phyloP scores from a whole-genome alignment of 306 rosid species.

The Medicago ruthenica region DNA sequence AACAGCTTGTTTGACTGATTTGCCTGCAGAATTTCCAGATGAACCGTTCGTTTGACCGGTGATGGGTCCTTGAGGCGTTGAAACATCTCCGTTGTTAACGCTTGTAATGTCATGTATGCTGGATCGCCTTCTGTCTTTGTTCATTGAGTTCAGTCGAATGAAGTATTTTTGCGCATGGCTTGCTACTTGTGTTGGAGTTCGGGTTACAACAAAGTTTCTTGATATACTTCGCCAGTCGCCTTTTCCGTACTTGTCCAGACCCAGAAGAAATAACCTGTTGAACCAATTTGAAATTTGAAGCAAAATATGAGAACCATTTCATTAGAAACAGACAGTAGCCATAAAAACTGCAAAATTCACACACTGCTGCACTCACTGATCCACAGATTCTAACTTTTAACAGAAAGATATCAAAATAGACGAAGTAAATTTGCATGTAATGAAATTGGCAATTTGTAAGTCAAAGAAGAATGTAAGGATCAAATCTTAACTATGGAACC shows the following conservation, averaged over 20 bases:
- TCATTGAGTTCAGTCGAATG: slow-evolving; percentile 95
- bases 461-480: no score
- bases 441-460: no score
- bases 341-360: not conserved
- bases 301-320: not conserved
- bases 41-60: slow-evolving; percentile 84
- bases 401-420: no score
- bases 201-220: slow-evolving; percentile 88
- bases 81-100: slow-evolving; percentile 73
- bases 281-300: not conserved
- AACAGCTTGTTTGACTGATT: slow-evolving; percentile 60
- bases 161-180: slow-evolving; percentile 97
- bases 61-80: slow-evolving; percentile 79
- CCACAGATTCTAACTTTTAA: not conserved
- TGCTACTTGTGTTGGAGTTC: slow-evolving; percentile 98
- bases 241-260: slow-evolving; percentile 93
- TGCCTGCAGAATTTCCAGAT: slow-evolving; percentile 54
- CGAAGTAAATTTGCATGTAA: no score
- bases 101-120: slow-evolving; percentile 97
- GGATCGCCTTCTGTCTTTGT: slow-evolving; percentile 94
- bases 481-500: no score
- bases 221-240: slow-evolving; percentile 99
- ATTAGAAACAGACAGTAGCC: not conserved
- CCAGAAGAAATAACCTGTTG: slow-evolving; percentile 88
- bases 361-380: not conserved